Conservation (phyloP, 176 grass and related monocot genomes). For the Tillandsia leiboldiana region DNA sequence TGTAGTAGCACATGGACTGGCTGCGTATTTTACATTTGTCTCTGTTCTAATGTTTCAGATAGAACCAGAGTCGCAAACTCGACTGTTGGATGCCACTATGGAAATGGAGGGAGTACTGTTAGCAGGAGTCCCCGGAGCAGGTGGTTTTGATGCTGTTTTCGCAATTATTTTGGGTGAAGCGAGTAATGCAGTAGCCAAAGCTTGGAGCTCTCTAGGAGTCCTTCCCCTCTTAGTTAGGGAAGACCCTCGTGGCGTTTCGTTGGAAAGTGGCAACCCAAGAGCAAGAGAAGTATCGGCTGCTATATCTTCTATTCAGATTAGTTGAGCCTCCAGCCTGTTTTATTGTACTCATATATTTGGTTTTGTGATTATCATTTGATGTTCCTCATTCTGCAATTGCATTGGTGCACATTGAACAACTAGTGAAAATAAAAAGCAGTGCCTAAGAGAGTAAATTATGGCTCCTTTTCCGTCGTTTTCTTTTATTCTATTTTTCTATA, state of each 20-base stretch:
- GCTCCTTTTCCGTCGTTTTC: too few relatives aligned
- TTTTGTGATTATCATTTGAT: neutral
- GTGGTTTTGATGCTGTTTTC: slow-evolving; percentile 87
- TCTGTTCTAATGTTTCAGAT: slow-evolving; percentile 36
- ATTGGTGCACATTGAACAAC: neutral
- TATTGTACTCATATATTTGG: neutral
- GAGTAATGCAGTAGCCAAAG: slow-evolving; percentile 33
- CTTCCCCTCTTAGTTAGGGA: slow-evolving; percentile 80
- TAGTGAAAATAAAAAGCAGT: neutral
- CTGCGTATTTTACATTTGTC: neutral
- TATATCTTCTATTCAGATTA: slow-evolving; percentile 63
- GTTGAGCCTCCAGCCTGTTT: slow-evolving; percentile 17
- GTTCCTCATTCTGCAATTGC: neutral
- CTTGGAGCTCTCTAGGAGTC: slow-evolving; percentile 56
- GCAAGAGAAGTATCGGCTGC: slow-evolving; percentile 58
- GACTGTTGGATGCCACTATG: slow-evolving; percentile 69
- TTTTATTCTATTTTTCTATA: too few relatives aligned
- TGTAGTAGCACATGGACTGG: too few relatives aligned
- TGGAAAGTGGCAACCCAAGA: slow-evolving; percentile 89
- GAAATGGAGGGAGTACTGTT: slow-evolving; percentile 77
- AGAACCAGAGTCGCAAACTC: slow-evolving; percentile 77
- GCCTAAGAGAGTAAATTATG: too few relatives aligned
- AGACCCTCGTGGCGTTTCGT: slow-evolving; percentile 58
- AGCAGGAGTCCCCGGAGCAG: slow-evolving; percentile 83
- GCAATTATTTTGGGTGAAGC: slow-evolving; percentile 73